Conservation (phyloP, 805 yeast genomes). For the Schwanniomyces yamadae region DNA sequence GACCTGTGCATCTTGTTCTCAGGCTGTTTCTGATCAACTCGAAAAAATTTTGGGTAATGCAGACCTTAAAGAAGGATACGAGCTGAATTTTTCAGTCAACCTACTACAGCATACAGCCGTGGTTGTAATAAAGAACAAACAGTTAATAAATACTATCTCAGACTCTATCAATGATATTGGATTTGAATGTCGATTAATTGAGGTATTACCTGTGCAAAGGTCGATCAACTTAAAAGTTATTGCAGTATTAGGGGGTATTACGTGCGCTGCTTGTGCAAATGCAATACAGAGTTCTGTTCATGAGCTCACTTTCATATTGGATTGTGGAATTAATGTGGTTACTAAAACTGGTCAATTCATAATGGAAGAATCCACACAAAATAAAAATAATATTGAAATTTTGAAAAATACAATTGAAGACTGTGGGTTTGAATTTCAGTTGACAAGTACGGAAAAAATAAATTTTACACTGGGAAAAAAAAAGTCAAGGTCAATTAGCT, state of each 20-base stretch:
- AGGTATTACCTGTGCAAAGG: constrained; percentile 57
- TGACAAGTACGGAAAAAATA: constrained; percentile 43
- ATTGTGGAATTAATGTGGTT: constrained; percentile 54
- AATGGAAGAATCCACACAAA: constrained; percentile 40
- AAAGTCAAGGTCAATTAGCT: constrained; percentile 54
- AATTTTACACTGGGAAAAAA: constrained; percentile 48
- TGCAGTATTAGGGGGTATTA: constrained; percentile 70
- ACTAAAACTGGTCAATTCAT: constrained; percentile 65
- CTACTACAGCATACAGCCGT: constrained; percentile 52
- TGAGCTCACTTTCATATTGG: constrained; percentile 52
- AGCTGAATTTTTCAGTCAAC: constrained; percentile 48
- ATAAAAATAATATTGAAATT: constrained; percentile 26
- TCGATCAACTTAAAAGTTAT: constrained; percentile 48
- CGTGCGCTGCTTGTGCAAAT: constrained; percentile 69
- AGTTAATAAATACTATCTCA: constrained; percentile 34
- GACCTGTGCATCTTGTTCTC: constrained; percentile 42
- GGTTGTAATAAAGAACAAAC: constrained; percentile 53
- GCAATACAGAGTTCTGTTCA: constrained; percentile 50
- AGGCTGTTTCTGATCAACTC: constrained; percentile 30
- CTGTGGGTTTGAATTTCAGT: constrained; percentile 61
- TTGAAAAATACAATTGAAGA: constrained; percentile 58
- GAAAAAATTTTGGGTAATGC: constrained; percentile 13
- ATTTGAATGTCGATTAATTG: constrained; percentile 51
- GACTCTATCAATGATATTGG: constrained; percentile 31
- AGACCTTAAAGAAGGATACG: constrained; percentile 11